These are phyloP conservation scores for Paratinospora sagittata DNA, from an alignment of 164 flowering plant genomes.

Conservation along the genomic window DNA sequence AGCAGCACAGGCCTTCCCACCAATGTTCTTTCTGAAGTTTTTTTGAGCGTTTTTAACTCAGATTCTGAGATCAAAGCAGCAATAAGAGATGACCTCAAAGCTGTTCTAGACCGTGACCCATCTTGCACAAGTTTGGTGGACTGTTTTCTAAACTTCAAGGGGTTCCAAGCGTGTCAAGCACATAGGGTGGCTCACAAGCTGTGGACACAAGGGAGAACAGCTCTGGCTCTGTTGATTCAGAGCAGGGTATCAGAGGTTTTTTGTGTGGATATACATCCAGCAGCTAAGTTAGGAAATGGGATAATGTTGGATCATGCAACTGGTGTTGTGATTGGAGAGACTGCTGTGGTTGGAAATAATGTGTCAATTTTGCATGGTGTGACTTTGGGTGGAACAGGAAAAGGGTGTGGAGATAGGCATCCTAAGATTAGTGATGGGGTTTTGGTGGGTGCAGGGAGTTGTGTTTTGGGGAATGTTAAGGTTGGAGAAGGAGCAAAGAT, in stretches of 20 bases:
- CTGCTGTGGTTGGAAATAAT: conserved; percentile 62
- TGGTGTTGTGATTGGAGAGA: conserved; percentile 72
- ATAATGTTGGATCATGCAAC: conserved; percentile 76
- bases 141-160: conserved; percentile 68
- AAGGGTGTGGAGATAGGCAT: conserved; percentile 59
- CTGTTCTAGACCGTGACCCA: conserved; percentile 64
- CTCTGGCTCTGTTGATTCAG: conserved; percentile 53
- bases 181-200: conserved; percentile 58
- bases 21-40: conserved; percentile 42
- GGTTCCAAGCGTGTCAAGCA: conserved; percentile 62
- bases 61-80: conserved; percentile 35
- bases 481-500: conserved; percentile 79
- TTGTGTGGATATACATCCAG: conserved; percentile 76
- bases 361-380: conserved; percentile 73
- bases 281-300: conserved; percentile 69
- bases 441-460: conserved; percentile 71
- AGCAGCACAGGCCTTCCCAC: conserved; percentile 37
- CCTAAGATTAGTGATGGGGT: conserved; percentile 86
- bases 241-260: conserved; percentile 64
- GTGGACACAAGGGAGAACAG: conserved; percentile 51
- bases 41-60: conserved; percentile 32
- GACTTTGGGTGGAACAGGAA: conserved; percentile 78
- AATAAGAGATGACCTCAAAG: conserved; percentile 43
- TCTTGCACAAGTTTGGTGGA: conserved; percentile 62
- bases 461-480: conserved; percentile 58